These are phyloP conservation scores for Fomitopsis palustris DNA, from an alignment of 1,284 basidiomycete genomes.

Conservation along the genomic window DNA sequence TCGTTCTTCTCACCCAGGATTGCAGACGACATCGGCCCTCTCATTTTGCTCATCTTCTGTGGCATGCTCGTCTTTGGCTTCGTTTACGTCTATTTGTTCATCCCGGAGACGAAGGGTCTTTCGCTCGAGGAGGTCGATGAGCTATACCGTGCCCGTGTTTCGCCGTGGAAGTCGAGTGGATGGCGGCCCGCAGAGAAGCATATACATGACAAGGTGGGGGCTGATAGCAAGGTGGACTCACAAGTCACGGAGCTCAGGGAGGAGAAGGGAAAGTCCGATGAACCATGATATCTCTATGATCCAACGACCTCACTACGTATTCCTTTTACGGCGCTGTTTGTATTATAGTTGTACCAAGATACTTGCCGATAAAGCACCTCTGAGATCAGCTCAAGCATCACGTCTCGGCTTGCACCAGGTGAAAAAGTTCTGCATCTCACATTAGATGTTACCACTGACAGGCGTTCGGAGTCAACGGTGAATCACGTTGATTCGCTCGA, in stretches of 20 bases:
- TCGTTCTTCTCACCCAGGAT: slow-evolving; percentile 68
- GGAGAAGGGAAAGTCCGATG: slow-evolving; percentile 19
- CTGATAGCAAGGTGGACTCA: background rate
- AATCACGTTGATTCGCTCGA: too few relatives aligned
- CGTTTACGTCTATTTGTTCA: slow-evolving; percentile 64
- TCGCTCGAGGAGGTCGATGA: slow-evolving; percentile 77
- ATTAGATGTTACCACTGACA: too few relatives aligned
- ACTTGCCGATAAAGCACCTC: too few relatives aligned
- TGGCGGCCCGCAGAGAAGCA: slow-evolving; percentile 51
- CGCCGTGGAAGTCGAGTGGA: slow-evolving; percentile 58
- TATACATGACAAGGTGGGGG: slow-evolving; percentile 19
- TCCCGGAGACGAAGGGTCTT: slow-evolving; percentile 78
- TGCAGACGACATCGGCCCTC: slow-evolving; percentile 65
- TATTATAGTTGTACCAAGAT: background rate
- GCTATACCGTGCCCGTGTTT: slow-evolving; percentile 61
- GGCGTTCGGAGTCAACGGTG: too few relatives aligned
- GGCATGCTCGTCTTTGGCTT: slow-evolving; percentile 72
- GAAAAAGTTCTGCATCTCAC: too few relatives aligned
- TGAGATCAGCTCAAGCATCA: too few relatives aligned
- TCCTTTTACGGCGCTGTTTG: background rate
- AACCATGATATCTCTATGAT: background rate
- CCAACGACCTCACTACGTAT: background rate
- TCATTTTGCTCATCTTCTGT: slow-evolving; percentile 75
- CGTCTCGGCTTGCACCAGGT: too few relatives aligned
- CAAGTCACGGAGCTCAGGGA: slow-evolving; percentile 21